Conservation (phyloP, 345 rosid species). For the Cardiospermum halicacabum region DNA sequence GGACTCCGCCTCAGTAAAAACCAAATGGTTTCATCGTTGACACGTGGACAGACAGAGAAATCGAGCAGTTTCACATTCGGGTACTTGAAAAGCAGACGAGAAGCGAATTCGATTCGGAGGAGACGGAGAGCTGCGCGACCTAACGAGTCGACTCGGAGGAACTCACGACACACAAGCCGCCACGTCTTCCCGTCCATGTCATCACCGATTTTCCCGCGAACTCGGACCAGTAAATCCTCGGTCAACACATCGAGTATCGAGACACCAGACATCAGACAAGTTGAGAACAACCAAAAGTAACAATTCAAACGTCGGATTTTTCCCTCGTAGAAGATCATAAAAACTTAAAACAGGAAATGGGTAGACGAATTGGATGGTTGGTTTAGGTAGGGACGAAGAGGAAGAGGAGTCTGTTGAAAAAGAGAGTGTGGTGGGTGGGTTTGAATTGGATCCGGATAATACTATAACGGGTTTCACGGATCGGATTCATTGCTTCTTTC, state of each 20-base stretch:
- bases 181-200: conserved; percentile 56
- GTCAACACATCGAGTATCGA: conserved; percentile 45
- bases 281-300: background rate
- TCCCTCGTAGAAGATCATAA: background rate
- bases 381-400: conserved; percentile 73
- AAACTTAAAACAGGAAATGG: background rate
- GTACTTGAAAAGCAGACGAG: conserved; percentile 40
- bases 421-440: conserved; percentile 49
- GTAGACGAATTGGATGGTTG: background rate
- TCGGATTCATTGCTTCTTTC: conserved; percentile 42
- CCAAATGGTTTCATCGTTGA: conserved; percentile 55
- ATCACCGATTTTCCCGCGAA: conserved; percentile 38
- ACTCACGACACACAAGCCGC: conserved; percentile 72
- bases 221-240: conserved; percentile 65
- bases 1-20: conserved; percentile 27
- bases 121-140: conserved; percentile 49
- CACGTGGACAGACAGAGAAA: conserved; percentile 75
- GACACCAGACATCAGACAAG: conserved; percentile 2
- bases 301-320: background rate
- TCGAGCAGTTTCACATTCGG: conserved; percentile 50
- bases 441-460: conserved; percentile 31
- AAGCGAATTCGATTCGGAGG: conserved; percentile 65
- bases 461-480: conserved; percentile 12
- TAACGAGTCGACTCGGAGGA: conserved; percentile 58
- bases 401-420: conserved; percentile 73